These are phyloP conservation scores for Suhomyces bolitotheri DNA, from an alignment of 1,139 yeast genomes.

Conservation along the genomic window DNA sequence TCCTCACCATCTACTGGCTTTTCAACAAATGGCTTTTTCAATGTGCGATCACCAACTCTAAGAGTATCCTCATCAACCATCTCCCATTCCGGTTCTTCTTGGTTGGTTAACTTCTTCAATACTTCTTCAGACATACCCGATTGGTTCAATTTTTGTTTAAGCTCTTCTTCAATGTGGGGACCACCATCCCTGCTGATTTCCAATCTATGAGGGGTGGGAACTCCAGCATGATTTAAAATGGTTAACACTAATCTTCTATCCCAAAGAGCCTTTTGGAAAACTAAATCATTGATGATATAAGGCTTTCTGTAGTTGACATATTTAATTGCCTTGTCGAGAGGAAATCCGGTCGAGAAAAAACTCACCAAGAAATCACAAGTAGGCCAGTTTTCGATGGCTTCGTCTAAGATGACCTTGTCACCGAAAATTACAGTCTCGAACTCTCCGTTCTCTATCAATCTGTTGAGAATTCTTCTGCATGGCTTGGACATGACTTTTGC, in stretches of 20 bases:
- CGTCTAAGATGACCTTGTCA: slow-evolving; percentile 94
- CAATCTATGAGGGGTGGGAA: slow-evolving; percentile 84
- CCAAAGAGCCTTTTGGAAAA: slow-evolving; percentile 93
- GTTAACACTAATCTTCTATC: slow-evolving; percentile 87
- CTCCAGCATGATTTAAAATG: slow-evolving; percentile 77
- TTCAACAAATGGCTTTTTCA: slow-evolving; percentile 92
- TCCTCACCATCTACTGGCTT: slow-evolving; percentile 99
- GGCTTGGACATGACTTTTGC: slow-evolving; percentile 95
- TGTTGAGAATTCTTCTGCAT: slow-evolving; percentile 83
- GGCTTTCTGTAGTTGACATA: slow-evolving; percentile 92
- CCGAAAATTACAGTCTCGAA: slow-evolving; percentile 97
- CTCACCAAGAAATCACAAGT: slow-evolving; percentile 93
- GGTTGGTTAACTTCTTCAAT: slow-evolving; percentile 60
- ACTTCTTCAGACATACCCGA: slow-evolving; percentile 44
- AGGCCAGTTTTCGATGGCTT: slow-evolving; percentile 94
- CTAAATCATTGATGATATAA: slow-evolving; percentile 81
- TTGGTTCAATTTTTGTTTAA: slow-evolving; percentile 46
- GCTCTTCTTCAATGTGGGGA: slow-evolving; percentile 70
- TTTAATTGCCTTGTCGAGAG: slow-evolving; percentile 89
- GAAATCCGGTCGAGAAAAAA: slow-evolving; percentile 95
- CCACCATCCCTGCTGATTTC: slow-evolving; percentile 97
- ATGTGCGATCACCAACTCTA: slow-evolving; percentile 65
- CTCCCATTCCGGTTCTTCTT: slow-evolving; percentile 78
- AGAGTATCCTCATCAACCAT: slow-evolving; percentile 91
- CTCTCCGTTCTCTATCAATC: slow-evolving; percentile 89